Conservation (phyloP, 1,284 basidiomycete species). For the Meripilus lineatus region DNA sequence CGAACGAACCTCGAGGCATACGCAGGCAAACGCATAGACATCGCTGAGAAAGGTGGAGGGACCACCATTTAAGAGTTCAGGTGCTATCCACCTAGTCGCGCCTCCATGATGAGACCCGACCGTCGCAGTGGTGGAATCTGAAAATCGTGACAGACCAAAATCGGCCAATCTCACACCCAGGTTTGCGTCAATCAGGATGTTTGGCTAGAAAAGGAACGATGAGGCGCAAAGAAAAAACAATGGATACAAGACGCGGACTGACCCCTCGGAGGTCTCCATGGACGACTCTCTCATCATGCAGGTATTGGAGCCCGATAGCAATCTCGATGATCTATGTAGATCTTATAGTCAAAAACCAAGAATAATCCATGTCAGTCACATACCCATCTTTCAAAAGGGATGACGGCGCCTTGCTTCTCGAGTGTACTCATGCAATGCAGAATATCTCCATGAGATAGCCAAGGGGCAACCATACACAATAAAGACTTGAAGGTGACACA, state of each 20-base stretch:
- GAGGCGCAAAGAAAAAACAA: constrained; percentile 1
- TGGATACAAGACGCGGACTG: constrained; percentile 15
- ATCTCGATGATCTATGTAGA: no score
- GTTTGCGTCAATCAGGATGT: constrained; percentile 42
- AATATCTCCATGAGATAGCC: constrained; percentile 4
- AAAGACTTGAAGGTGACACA: not conserved
- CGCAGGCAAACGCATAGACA: constrained; percentile 25
- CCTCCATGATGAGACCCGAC: constrained; percentile 4
- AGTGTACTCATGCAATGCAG: constrained; percentile 1
- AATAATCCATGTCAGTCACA: not conserved
- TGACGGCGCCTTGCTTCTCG: not conserved
- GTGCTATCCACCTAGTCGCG: constrained; percentile 6
- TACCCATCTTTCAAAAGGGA: constrained; percentile 3
- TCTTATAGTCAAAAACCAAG: not conserved
- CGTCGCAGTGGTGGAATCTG: not conserved
- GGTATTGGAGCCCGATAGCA: constrained; percentile 3
- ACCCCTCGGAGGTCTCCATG: constrained; percentile 54
- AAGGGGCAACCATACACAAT: constrained; percentile 1
- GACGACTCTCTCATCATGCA: constrained; percentile 25
- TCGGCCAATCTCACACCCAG: constrained; percentile 51
- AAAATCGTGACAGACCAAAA: constrained; percentile 39
- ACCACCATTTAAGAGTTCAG: constrained; percentile 2
- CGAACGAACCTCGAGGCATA: constrained; percentile 23
- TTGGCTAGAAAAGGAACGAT: constrained; percentile 33
- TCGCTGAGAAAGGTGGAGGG: constrained; percentile 21